Percentiles rank a stretch among this genome's conserved stretches.
phyloP scores from a whole-genome alignment of 2,329 filamentous ascomycete species.

The Chrysosporium keratinophilum region DNA sequence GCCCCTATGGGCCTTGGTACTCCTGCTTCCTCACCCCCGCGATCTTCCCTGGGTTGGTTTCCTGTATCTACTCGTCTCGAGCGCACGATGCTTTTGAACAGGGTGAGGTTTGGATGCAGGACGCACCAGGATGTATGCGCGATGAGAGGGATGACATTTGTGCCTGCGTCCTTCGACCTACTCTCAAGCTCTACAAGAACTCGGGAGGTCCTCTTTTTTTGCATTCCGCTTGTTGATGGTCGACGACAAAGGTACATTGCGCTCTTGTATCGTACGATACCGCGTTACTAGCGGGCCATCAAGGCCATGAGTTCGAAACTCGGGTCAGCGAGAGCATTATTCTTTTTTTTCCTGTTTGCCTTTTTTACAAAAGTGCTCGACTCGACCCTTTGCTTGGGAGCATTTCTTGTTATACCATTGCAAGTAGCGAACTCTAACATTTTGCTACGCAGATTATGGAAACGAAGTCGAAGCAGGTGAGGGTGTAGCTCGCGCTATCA shows the following conservation, averaged over 20 bases:
- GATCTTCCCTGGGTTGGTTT: background rate
- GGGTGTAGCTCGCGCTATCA: slow-evolving; percentile 67
- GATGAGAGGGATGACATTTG: background rate
- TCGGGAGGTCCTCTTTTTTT: background rate
- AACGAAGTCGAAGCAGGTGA: slow-evolving; percentile 71
- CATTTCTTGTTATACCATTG: background rate
- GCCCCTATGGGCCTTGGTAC: background rate
- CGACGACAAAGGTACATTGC: slow-evolving; percentile 1
- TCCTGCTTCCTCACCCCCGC: background rate
- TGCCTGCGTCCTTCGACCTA: background rate
- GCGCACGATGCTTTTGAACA: slow-evolving; percentile 1
- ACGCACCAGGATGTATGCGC: slow-evolving; percentile 1
- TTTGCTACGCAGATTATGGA: slow-evolving; percentile 57
- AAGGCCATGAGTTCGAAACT: slow-evolving; percentile 1
- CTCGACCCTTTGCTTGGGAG: background rate
- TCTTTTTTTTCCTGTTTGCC: background rate
- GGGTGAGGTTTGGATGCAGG: background rate
- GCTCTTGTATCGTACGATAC: background rate
- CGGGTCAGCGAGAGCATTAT: background rate
- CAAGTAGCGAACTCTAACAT: background rate
- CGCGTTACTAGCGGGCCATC: background rate
- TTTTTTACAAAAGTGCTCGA: background rate
- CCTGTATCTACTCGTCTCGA: background rate
- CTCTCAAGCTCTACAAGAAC: background rate
- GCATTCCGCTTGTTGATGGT: background rate